Percentiles rank a stretch among this genome's conserved stretches.
Conservation (phyloP, 257 asterid species). For the Ocimum tenuiflorum region DNA sequence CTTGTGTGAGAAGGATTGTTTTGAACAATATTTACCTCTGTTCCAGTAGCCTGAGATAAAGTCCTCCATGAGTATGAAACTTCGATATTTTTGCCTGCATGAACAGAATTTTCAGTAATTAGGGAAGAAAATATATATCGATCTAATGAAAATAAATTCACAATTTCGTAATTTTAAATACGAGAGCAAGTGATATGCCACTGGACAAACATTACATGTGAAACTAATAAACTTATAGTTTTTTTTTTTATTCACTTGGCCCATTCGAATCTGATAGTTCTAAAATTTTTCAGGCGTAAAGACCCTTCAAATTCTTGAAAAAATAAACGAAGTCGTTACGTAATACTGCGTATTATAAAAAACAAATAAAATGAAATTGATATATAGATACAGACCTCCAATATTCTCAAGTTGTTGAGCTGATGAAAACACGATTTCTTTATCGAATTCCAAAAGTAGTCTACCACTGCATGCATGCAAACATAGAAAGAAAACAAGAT, state of each 20-base stretch:
- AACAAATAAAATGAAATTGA: not conserved
- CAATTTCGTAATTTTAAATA: not conserved
- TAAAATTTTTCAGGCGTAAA: no score
- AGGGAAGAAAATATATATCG: not conserved
- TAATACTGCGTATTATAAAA: no score
- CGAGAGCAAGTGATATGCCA: no score
- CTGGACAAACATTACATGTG: no score
- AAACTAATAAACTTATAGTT: no score
- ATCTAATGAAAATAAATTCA: not conserved
- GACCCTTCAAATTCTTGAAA: no score
- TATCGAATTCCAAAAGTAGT: slow-evolving; percentile 21
- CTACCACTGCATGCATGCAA: slow-evolving; percentile 57
- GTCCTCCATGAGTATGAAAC: slow-evolving; percentile 9
- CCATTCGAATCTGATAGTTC: no score
- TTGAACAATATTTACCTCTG: not conserved
- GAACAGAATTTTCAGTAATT: not conserved
- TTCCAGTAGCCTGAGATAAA: slow-evolving; percentile 10
- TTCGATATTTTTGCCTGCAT: slow-evolving; percentile 17
- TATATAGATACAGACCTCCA: slow-evolving; percentile 17
- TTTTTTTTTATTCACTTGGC: no score
- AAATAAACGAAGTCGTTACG: no score
- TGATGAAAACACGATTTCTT: slow-evolving; percentile 8
- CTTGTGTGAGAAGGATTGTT: not conserved
- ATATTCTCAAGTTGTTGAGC: slow-evolving; percentile 9
- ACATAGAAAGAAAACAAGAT: slow-evolving; percentile 28